Conservation (phyloP, 257 asterid species). For the Echium plantagineum region DNA sequence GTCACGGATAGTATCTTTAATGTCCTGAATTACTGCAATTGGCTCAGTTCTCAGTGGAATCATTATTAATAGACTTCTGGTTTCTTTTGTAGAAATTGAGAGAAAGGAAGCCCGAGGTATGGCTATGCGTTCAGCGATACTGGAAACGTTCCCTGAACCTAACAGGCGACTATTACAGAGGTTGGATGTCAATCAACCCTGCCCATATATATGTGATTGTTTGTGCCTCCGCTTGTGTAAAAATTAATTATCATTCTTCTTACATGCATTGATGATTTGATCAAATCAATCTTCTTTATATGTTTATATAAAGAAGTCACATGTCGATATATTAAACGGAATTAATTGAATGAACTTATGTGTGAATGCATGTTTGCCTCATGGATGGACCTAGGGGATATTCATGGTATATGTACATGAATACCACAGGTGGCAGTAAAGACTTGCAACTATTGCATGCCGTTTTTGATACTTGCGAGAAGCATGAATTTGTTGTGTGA, state of each 20-base stretch:
- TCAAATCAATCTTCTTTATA: neutral
- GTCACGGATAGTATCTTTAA: neutral
- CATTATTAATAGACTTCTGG: constrained; percentile 15
- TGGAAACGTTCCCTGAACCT: constrained; percentile 92
- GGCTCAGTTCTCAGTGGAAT: constrained; percentile 1
- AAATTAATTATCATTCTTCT: neutral
- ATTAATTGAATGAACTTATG: too few species aligned
- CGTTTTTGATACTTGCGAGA: too few species aligned
- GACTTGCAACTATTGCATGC: too few species aligned
- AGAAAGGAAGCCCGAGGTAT: constrained; percentile 65
- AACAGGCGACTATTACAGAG: constrained; percentile 84
- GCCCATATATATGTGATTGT: neutral
- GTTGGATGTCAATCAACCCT: constrained; percentile 18
- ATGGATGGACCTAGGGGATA: too few species aligned
- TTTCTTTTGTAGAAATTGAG: constrained; percentile 46
- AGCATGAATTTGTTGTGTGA: too few species aligned
- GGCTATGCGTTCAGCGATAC: constrained; percentile 73
- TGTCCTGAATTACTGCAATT: neutral
- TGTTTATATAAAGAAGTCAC: neutral
- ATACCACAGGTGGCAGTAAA: too few species aligned
- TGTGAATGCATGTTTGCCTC: too few species aligned
- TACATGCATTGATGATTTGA: neutral
- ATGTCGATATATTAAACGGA: neutral
- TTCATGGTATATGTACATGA: too few species aligned
- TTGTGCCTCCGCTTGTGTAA: neutral